Base-by-base conservation (phyloP, 2,329 filamentous ascomycete species). In the Torrubiellomyces zombiae region DNA sequence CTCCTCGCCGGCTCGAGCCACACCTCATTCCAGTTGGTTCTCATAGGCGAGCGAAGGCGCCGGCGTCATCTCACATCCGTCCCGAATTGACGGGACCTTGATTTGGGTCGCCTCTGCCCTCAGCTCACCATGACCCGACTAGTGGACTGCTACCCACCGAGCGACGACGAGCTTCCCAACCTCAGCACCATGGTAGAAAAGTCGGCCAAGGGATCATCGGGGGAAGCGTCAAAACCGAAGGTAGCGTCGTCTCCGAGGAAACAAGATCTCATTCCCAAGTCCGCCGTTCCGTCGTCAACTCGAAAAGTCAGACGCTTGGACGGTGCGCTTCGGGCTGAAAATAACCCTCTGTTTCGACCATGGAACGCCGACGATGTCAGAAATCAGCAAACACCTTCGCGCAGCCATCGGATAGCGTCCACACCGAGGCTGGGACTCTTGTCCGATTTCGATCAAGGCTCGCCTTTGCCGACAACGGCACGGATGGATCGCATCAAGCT, bases 81-180 rank as follows among this genome's bases (percentile, higher is more conserved):
- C n/a, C n/a, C n/a, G n/a, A n/a, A n/a, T n/a, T n/a, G n/a, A n/a
- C n/a, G n/a, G n/a, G n/a, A n/a, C n/a, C n/a, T n/a, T n/a, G n/a
- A n/a, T n/a, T n/a, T n/a, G n/a, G n/a, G 18, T 19, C 25, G 21
- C 9, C 6, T 18, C n/a, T 18, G 11, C 4, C 16, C 7, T 11
- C 6, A 7, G 7, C 7, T n/a, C 20, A 29, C 14, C 13, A 49
- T 49, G 46, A 37, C 43, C 25, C 39, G 39, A 14, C 33, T 46
- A 8, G 35, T 38, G 16, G 39, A 49, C 6, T 39, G 35, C 23
- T 40, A 29, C 24, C 34, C 38, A 21, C 45, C 47, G 11, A 49
- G 45, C 26, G 51, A 57, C 12, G 55, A 60, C 20, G 56, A 58
- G 17, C 47, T 58, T 14, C 53, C 56, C 2, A 51, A 53, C 17